Base-by-base conservation (phyloP, 805 yeast species). In the Gaillardinia entomophila region DNA sequence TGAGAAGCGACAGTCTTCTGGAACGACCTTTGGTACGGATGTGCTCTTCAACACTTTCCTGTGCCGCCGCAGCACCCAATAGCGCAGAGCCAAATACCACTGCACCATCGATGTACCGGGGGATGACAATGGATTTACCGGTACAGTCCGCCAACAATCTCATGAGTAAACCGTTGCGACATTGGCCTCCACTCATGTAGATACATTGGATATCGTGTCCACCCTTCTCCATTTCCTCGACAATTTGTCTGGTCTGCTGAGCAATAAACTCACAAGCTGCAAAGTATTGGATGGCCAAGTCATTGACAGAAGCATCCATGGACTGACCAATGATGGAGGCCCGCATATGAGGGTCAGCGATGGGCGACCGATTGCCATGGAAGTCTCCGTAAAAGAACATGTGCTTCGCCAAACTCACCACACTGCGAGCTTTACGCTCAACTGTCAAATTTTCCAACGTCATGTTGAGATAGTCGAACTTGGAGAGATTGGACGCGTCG, bases 261-360 rank as follows among this genome's bases (percentile, higher is more conserved):
- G 96, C 96, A 57, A 92, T 89, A 49, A 92, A 92, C 63, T 92
- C 98, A 59, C 96, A 87, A 4, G 97, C 96, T 12, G 85, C 97
- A 31, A 89, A 72, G 53, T 92, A 92, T 45, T 78, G 81, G 38
- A 86, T 56, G 1, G 97, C 96, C 45, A 92, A 67, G 40, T 84
- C 86, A 46, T 88, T 86, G 26, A 92, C 66, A 0, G 95, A 79
- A 8, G 74, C 65, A 55, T 92, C 97, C 95, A 92, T 86, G 3
- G 90, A 77, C 49, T 84, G 88, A 3, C 98, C 98, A 43, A 88
- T 82, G 38, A 92, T 81, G 2, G 89, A 75, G 8, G 97, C 97
- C 36, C 83, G 74, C 98, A 92, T 92, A 36, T 71, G 64, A 7
- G 95, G 88, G 51, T 92, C 97, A 10, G 97, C 97, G 46, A 92